Base-by-base conservation (phyloP, 1,139 yeast species). In the Candida glucosophila region DNA sequence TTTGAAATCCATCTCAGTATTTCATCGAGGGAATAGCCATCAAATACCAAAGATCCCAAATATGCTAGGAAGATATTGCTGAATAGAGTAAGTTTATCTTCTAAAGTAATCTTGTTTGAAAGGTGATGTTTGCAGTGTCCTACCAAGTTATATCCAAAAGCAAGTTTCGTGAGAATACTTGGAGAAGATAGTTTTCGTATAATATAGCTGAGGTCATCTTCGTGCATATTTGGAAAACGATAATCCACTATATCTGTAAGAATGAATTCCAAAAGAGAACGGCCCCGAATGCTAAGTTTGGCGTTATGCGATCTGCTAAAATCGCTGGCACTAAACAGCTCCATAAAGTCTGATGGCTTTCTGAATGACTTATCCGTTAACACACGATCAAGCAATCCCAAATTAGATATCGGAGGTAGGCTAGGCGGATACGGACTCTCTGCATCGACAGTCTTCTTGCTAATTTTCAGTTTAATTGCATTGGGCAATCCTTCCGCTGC, bases 291-390 rank as follows among this genome's bases (percentile, higher is more conserved):
- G 13, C 52, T 47, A 26, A 61, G 40, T 35, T 52, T 55, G 12
- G 52, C 47, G 36, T 63, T 63, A 37, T 57, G 63, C 16, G 49
- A 39, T 15, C 37, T 37, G 32, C 47, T 47, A 30, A 47, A 51
- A 25, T 51, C 55, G 17, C 40, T 40, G 14, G 41, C 29, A 14
- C 34, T 27, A 8, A 42, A 41, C 45, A 55, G 50, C 32, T 51
- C 55, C 24, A 59, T 36, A 24, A 48, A 55, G 33, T 58, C 63
- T 15, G 49, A 38, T 1, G 65, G 56, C 30, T 56, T 64, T 5
- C 66, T 40, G 30, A 52, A 57, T 10, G 64, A 53, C 33, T 53
- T 56, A 34, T 63, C 69, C 6, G 66, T 58, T 25, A 57, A 44
- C 3, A 55, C 47, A 19, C 47, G 35, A 24, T 46, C 44, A 18